Conservation (phyloP, 352 stramenopile genomes). For the Phytophthora sojae region DNA sequence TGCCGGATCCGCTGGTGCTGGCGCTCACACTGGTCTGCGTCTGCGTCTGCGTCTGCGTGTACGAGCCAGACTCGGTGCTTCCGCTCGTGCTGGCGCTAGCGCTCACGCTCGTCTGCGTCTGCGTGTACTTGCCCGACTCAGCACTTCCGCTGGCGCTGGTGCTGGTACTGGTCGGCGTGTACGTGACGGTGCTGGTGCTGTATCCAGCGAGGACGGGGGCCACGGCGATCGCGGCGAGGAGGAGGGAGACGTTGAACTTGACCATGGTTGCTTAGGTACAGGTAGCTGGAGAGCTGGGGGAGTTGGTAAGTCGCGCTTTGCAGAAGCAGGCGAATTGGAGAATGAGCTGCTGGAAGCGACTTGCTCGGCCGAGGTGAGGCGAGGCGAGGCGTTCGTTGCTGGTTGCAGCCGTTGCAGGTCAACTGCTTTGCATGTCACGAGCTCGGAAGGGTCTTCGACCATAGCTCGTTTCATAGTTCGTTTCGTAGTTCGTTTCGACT, state of each 20-base stretch:
- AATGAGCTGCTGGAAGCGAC: conserved; percentile 22
- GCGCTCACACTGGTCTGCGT: too few species aligned
- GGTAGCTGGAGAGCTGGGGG: conserved; percentile 14
- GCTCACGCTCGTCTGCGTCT: background rate
- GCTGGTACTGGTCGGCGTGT: conserved; percentile 15
- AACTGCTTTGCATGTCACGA: too few species aligned
- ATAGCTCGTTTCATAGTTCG: too few species aligned
- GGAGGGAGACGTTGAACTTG: conserved; percentile 43
- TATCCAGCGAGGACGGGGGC: conserved; percentile 18
- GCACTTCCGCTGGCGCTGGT: conserved; percentile 11
- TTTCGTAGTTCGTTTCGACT: too few species aligned
- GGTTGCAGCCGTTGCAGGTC: background rate
- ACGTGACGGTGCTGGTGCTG: conserved; percentile 1
- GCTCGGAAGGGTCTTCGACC: too few species aligned
- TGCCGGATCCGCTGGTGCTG: too few species aligned
- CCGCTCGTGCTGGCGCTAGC: conserved; percentile 4
- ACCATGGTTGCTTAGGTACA: conserved; percentile 37
- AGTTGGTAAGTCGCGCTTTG: conserved; percentile 33
- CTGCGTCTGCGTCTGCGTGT: too few species aligned
- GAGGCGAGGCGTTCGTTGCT: background rate
- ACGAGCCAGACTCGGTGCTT: too few species aligned
- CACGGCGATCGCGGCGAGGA: conserved; percentile 30
- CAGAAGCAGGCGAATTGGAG: conserved; percentile 37
- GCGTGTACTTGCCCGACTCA: background rate
- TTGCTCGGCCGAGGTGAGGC: background rate